Evolutionary conservation across 2,329 filamentous ascomycete genomes (phyloP), one percentile per base, ranked within the genome.

Genomic region (Fusarium pseudocircinatum): DNA sequence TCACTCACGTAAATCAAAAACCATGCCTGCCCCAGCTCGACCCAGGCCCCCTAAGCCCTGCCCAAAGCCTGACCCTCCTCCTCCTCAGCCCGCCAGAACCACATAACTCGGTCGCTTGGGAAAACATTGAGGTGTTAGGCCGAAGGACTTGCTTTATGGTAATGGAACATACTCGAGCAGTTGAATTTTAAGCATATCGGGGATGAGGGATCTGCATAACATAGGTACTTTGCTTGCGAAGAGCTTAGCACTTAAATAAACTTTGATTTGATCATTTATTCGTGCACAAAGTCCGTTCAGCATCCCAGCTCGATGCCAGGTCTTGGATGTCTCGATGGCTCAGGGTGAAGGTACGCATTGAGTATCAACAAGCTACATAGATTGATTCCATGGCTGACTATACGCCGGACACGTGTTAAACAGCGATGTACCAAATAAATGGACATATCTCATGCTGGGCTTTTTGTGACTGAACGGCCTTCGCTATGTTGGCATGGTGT

Each of bases 81-180:
- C 30, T 34, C 47, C 30, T 20, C 30, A 50, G 16, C n/a, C 47
- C 16, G 13, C 30, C 12, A 50, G n/a, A 50, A 14, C 16, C 22
- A 1, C 12, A 34, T 24, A 0, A 3, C 3, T 13, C n/a, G 30
- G 6, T 10, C 16, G 10, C 16, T 20, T 20, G 4, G 47, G 30
- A 24, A 13, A 34, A 24, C 14, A 3, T 10, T 20, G 3, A 50
- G 24, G 12, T 34, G 12, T 7, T 14, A 6, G n/a, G 22, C 0
- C 3, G n/a, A 50, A 11, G 8, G 14, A 11, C n/a, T 24, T 50
- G 4, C 12, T 22, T 24, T 24, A 8, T 50, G 16, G 14, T 2
- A 10, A 7, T 14, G 24, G 7, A 50, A 50, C 16, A 13, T 4
- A 20, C 30, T 50, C 30, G 34, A 24, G 30, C 30, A 18, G 30